A percentile compares a stretch with the other conserved stretches of the same genome.
Conservation (phyloP, 805 yeast species). For the Yamadazyma paraphyllophila region DNA sequence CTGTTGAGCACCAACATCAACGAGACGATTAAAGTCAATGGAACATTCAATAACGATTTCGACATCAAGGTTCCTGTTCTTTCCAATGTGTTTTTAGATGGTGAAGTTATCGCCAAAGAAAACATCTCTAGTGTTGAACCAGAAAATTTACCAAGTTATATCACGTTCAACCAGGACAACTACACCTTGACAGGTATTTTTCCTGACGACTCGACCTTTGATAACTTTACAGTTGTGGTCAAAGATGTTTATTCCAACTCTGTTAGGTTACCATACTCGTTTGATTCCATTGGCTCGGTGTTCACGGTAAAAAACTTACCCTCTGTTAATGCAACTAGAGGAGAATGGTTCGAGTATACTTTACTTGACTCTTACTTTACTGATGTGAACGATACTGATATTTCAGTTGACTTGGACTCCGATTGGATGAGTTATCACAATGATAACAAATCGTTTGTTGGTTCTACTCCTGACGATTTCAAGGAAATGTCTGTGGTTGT, state of each 20-base stretch:
- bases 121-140: constrained; percentile 57
- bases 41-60: constrained; percentile 59
- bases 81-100: constrained; percentile 63
- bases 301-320: constrained; percentile 55
- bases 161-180: constrained; percentile 39
- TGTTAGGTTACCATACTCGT: constrained; percentile 55
- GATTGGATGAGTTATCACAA: constrained; percentile 67
- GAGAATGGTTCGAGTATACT: constrained; percentile 55
- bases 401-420: constrained; percentile 44
- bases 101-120: constrained; percentile 38
- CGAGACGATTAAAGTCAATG: constrained; percentile 57
- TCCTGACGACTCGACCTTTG: constrained; percentile 44
- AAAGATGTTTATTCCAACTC: constrained; percentile 60
- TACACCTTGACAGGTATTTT: constrained; percentile 53
- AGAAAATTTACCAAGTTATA: constrained; percentile 61
- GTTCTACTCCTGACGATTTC: constrained; percentile 50
- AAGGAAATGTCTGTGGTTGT: constrained; percentile 22
- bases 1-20: constrained; percentile 66
- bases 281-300: constrained; percentile 52
- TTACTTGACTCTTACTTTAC: constrained; percentile 57
- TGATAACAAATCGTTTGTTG: constrained; percentile 63
- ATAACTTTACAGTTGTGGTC: constrained; percentile 54
- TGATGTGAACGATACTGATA: constrained; percentile 46
- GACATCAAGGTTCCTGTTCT: constrained; percentile 59
- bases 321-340: constrained; percentile 67